Base-by-base conservation (phyloP, 805 yeast genomes). In the Clavispora vitiphila region DNA sequence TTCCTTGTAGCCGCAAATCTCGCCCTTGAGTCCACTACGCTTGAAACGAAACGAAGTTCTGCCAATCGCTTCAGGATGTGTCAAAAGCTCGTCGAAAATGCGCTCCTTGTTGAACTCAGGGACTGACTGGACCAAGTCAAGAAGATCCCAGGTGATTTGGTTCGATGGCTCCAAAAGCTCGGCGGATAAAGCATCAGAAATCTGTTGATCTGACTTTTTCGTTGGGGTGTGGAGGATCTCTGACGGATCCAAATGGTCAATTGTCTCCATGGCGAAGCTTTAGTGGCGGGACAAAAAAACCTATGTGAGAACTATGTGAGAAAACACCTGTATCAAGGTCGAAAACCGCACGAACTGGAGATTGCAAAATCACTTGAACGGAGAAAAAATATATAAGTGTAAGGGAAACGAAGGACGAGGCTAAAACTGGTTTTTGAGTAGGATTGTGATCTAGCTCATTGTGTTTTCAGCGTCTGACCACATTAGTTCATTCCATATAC, bases 11-110 rank as follows among this genome's bases (percentile, higher is more conserved):
- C 78, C 72, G 1, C 64, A 63, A n/a, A 91, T 80, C 4, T 62
- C 54, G 11, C 97, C 97, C 2, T 73, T 71, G 5, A 93, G 72
- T 1, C 98, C 98, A 6, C 67, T 58, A 54, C 99, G 72, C 45
- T 77, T 77, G 61, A 86, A 84, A 39, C 84, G 69, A 40, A 81
- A 73, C 0, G 78, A 65, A 0, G 93, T 78, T 47, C 95, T 74
- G 11, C 78, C 74, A 12, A 81, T 69, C 4, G 80, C 67, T 3
- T 70, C 67, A 0, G 98, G 97, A 1, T 76, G 41, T 7, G 67
- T 61, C 29, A 83, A 62, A 41, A 89, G 65, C 5, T 72, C 66
- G 22, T 69, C 65, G 42, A 73, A 72, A 15, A 79, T 59, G 14
- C 41, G 41, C 21, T 55, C 48, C 32, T 61, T 54, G 37, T 67